These are phyloP conservation scores for Leccinum ponderosum DNA, from an alignment of 1,284 basidiomycete species.

Conservation along the genomic window DNA sequence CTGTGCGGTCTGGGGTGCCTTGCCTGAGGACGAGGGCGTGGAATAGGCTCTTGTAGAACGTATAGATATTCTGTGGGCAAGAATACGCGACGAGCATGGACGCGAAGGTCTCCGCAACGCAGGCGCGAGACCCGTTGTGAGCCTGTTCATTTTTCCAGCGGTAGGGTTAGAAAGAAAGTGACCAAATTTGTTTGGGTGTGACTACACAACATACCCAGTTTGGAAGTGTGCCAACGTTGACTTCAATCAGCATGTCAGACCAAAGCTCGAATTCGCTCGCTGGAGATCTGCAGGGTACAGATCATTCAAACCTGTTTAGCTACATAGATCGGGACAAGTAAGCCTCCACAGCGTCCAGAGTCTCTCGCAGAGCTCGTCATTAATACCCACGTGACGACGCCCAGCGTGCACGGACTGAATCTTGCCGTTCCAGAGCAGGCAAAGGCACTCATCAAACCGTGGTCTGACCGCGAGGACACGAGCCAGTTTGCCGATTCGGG, in stretches of 20 bases:
- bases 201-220: constrained; percentile 6
- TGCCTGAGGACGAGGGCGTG: constrained; percentile 7
- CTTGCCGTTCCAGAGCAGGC: constrained; percentile 75
- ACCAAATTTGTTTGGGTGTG: constrained; percentile 12
- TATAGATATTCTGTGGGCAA: not conserved
- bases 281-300: constrained; percentile 38
- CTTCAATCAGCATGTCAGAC: constrained; percentile 13
- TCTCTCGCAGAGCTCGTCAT: not conserved
- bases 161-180: not conserved
- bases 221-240: constrained; percentile 10
- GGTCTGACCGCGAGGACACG: constrained; percentile 74
- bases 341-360: constrained; percentile 18
- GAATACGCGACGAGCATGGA: constrained; percentile 6
- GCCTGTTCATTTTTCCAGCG: not conserved
- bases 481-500: constrained; percentile 65
- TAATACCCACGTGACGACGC: constrained; percentile 11
- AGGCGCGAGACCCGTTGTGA: constrained; percentile 2
- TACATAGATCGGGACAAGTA: constrained; percentile 74
- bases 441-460: constrained; percentile 72
- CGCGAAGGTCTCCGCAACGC: constrained; percentile 14
- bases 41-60: constrained; percentile 16
- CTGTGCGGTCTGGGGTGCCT: constrained; percentile 1
- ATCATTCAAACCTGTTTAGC: constrained; percentile 57
- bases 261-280: constrained; percentile 26
- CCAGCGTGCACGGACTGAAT: constrained; percentile 79